phyloP scores from a whole-genome alignment of 495 filamentous ascomycete species.

The Pseudomonodictys pantanalensis region DNA sequence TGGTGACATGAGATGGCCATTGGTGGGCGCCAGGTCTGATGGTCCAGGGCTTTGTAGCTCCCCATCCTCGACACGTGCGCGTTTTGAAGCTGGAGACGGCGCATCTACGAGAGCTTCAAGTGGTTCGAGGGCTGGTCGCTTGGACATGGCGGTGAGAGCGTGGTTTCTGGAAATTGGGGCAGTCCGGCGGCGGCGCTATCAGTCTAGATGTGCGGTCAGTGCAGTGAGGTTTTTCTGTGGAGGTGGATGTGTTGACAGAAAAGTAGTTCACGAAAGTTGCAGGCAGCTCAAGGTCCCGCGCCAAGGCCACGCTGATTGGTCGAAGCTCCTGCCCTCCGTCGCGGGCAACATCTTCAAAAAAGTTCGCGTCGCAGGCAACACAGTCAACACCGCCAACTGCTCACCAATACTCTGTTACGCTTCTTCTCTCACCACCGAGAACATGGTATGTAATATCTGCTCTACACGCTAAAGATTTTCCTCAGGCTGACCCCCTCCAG shows the following conservation, averaged over 20 bases:
- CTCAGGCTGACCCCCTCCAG: slow-evolving; percentile 28
- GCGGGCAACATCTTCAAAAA: slow-evolving; percentile 26
- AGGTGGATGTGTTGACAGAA: neutral
- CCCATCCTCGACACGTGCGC: slow-evolving; percentile 62
- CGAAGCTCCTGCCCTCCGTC: slow-evolving; percentile 7
- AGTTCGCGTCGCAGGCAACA: slow-evolving; percentile 32
- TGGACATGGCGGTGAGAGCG: slow-evolving; percentile 53
- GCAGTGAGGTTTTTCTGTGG: neutral
- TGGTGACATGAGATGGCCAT: slow-evolving; percentile 41
- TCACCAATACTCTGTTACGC: slow-evolving; percentile 3
- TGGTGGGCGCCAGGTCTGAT: slow-evolving; percentile 35
- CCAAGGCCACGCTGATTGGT: neutral
- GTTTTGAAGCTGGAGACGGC: slow-evolving; percentile 74
- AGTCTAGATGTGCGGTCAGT: neutral
- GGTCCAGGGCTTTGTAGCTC: slow-evolving; percentile 39
- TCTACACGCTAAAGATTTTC: neutral
- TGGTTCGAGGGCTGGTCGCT: slow-evolving; percentile 72
- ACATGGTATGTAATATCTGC: slow-evolving; percentile 13
- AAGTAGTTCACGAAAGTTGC: neutral
- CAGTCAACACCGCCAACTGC: neutral
- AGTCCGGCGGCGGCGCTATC: too few relatives aligned
- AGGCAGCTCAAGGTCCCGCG: neutral
- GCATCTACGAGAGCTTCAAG: slow-evolving; percentile 61
- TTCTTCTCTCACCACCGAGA: slow-evolving; percentile 1
- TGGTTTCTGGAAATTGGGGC: neutral